These are phyloP conservation scores for Schrenkiella parvula DNA, from an alignment of 345 rosid genomes.

Conservation along the genomic window DNA sequence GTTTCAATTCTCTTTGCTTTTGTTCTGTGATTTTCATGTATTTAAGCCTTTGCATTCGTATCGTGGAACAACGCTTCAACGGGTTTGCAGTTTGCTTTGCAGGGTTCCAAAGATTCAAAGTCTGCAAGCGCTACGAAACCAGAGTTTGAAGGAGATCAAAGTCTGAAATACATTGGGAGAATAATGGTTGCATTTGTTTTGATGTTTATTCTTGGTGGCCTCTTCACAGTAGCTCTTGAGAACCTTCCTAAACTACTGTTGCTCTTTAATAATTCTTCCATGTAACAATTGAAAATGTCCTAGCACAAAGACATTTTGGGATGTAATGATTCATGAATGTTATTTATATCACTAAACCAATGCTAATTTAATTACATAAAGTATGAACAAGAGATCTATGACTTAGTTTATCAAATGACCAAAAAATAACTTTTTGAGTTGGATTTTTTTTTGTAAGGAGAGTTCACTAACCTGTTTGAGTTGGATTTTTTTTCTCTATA, in stretches of 20 bases:
- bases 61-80: background rate
- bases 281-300: conserved; percentile 16
- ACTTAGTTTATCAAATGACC: too few species aligned
- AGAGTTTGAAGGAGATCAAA: conserved; percentile 10
- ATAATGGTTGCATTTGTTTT: conserved; percentile 58
- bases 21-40: background rate
- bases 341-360: too few species aligned
- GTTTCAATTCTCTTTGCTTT: background rate
- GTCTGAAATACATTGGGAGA: conserved; percentile 46
- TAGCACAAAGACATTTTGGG: background rate
- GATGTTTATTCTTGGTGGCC: conserved; percentile 62
- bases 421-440: too few species aligned
- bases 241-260: conserved; percentile 59
- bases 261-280: conserved; percentile 41
- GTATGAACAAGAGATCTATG: too few species aligned
- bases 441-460: too few species aligned
- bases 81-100: conserved; percentile 20
- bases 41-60: background rate
- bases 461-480: too few species aligned
- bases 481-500: too few species aligned
- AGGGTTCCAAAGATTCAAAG: conserved; percentile 32
- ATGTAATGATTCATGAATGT: too few species aligned
- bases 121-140: conserved; percentile 9
- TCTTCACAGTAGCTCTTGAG: conserved; percentile 71
- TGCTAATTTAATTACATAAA: too few species aligned